Evolutionary conservation across 805 yeast genomes (phyloP).

Genomic region (Schwanniomyces occidentalis): DNA sequence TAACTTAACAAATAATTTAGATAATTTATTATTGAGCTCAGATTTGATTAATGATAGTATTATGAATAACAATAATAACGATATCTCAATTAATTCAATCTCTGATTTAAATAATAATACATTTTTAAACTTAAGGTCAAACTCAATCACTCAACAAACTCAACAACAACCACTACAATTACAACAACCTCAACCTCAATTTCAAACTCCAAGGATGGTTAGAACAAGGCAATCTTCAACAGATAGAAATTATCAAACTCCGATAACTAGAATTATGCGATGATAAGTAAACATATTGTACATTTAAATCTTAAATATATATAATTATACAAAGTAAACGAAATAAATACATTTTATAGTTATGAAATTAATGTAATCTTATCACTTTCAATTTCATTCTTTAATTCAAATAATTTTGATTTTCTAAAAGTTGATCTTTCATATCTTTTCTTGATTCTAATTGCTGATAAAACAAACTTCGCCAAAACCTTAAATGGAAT

Average conservation of each 20-base stretch:
- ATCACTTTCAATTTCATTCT: slow-evolving; percentile 31
- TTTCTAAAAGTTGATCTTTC: slow-evolving; percentile 28
- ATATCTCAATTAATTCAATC: slow-evolving; percentile 32
- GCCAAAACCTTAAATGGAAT: slow-evolving; percentile 35
- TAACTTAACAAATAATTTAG: slow-evolving; percentile 13
- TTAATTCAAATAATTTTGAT: slow-evolving; percentile 24
- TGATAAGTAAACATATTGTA: slow-evolving; percentile 5
- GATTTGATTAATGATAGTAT: slow-evolving; percentile 25
- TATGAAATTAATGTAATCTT: slow-evolving; percentile 14
- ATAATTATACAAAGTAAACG: slow-evolving; percentile 4
- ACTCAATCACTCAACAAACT: slow-evolving; percentile 5
- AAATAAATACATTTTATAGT: slow-evolving; percentile 1
- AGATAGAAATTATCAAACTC: slow-evolving; percentile 43
- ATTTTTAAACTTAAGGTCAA: slow-evolving; percentile 12
- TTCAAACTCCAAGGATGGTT: slow-evolving; percentile 42
- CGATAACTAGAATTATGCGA: slow-evolving; percentile 39
- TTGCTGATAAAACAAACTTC: slow-evolving; percentile 36
- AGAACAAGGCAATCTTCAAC: slow-evolving; percentile 39
- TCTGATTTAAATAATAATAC: slow-evolving; percentile 25
- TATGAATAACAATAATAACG: slow-evolving; percentile 30
- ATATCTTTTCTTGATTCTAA: slow-evolving; percentile 31
- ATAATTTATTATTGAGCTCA: slow-evolving; percentile 11
- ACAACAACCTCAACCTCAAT: slow-evolving; percentile 1
- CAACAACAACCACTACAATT: not conserved
- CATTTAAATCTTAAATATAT: not conserved